Evolutionary conservation across 2,329 filamentous ascomycete genomes (phyloP).

Genomic region (Arthrinium phaeospermum): DNA sequence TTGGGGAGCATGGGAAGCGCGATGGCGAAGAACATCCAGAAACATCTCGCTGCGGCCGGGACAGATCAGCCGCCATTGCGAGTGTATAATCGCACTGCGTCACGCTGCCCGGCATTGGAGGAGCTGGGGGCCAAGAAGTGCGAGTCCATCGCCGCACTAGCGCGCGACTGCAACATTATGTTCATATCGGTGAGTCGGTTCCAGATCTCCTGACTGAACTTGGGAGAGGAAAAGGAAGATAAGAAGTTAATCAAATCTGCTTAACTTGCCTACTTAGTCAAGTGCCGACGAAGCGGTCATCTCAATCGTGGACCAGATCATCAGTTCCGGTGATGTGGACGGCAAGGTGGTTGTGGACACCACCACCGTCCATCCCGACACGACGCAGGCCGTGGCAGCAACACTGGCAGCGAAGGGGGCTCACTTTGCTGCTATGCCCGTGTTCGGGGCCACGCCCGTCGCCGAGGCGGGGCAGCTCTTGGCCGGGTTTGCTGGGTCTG

Average conservation of each 20-base stretch:
- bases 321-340: conserved; percentile 29
- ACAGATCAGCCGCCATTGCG: conserved; percentile 35
- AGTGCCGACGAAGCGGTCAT: conserved; percentile 49
- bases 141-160: conserved; percentile 33
- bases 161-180: conserved; percentile 39
- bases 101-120: conserved; percentile 44
- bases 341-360: conserved; percentile 55
- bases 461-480: conserved; percentile 52
- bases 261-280: conserved; percentile 34
- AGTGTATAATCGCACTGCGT: conserved; percentile 55
- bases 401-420: conserved; percentile 38
- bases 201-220: background rate
- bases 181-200: conserved; percentile 39
- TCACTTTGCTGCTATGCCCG: conserved; percentile 50
- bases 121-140: conserved; percentile 36
- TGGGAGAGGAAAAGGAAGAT: background rate
- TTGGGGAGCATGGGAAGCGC: conserved; percentile 57
- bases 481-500: conserved; percentile 51
- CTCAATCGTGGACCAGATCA: conserved; percentile 36
- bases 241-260: background rate
- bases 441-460: conserved; percentile 57
- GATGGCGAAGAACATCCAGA: conserved; percentile 57
- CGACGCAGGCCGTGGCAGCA: conserved; percentile 38
- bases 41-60: conserved; percentile 37
- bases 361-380: conserved; percentile 55